Evolutionary conservation across 1,284 basidiomycete genomes (phyloP).

Genomic region (Sutorius eximius): DNA sequence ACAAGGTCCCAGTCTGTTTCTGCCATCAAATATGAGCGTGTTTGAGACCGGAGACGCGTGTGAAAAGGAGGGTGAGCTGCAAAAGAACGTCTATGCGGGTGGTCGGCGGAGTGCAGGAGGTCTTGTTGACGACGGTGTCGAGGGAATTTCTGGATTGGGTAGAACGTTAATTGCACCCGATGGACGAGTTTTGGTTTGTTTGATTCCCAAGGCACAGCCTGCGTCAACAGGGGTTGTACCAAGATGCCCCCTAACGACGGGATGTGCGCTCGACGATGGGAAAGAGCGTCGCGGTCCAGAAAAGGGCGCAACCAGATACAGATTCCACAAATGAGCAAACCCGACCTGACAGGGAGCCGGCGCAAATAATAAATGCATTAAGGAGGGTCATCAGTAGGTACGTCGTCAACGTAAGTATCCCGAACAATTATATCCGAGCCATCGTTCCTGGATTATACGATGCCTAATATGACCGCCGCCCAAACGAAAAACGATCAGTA

Average conservation of each 20-base stretch:
- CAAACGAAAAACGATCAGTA: slow-evolving; percentile 45
- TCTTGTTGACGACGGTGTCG: background rate
- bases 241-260: background rate
- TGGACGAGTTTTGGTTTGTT: slow-evolving; percentile 20
- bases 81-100: background rate
- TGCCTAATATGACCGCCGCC: background rate
- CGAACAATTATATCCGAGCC: background rate
- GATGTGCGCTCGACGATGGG: background rate
- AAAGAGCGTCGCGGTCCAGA: background rate
- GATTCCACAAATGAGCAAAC: background rate
- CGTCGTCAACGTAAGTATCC: background rate
- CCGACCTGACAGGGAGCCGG: background rate
- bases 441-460: background rate
- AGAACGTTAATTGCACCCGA: background rate
- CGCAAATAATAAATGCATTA: background rate
- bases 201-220: background rate
- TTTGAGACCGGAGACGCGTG: background rate
- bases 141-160: background rate
- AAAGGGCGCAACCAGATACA: background rate
- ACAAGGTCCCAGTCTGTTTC: slow-evolving; percentile 56
- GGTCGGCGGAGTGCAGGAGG: background rate
- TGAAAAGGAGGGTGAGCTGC: slow-evolving; percentile 1
- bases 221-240: no score
- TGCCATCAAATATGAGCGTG: slow-evolving; percentile 18
- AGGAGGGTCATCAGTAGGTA: background rate